Conservation (phyloP, 345 rosid genomes). For the Angophora floribunda region DNA sequence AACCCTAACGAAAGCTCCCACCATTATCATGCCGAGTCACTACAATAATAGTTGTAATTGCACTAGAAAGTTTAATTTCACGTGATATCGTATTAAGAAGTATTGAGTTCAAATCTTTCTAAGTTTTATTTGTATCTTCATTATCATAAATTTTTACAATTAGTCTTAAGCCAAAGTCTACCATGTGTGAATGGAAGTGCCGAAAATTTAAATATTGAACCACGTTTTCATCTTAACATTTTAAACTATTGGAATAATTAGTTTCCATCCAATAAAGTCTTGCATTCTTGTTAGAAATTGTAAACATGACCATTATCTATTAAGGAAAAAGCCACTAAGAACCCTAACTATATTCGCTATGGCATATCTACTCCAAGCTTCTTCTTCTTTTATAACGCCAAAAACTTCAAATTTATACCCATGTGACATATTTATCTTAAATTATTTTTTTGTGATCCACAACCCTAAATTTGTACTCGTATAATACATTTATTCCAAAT, state of each 20-base stretch:
- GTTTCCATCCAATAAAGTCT: accelerated
- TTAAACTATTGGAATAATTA: accelerated
- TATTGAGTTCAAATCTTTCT: neutral
- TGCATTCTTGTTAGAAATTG: neutral
- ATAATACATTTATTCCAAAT: accelerated
- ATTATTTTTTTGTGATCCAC: too few species aligned
- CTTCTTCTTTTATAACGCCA: too few species aligned
- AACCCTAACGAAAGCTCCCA: accelerated
- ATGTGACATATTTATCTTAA: accelerated
- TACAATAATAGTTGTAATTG: accelerated
- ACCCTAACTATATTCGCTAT: accelerated
- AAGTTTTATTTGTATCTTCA: neutral
- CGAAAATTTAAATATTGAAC: neutral
- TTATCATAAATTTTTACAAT: neutral
- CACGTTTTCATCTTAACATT: accelerated
- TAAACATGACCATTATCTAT: neutral
- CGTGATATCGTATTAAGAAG: accelerated
- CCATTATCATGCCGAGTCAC: accelerated
- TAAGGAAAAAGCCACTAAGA: neutral
- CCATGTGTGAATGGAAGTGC: neutral
- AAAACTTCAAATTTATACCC: too few species aligned
- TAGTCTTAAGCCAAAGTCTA: accelerated
- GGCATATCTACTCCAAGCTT: neutral
- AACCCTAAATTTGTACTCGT: too few species aligned
- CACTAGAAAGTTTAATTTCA: neutral